A percentile compares a stretch with the other conserved stretches of the same genome.
These are phyloP conservation scores for Trichomonas gallinae DNA, from an alignment of 208 protist species.

Conservation along the genomic window DNA sequence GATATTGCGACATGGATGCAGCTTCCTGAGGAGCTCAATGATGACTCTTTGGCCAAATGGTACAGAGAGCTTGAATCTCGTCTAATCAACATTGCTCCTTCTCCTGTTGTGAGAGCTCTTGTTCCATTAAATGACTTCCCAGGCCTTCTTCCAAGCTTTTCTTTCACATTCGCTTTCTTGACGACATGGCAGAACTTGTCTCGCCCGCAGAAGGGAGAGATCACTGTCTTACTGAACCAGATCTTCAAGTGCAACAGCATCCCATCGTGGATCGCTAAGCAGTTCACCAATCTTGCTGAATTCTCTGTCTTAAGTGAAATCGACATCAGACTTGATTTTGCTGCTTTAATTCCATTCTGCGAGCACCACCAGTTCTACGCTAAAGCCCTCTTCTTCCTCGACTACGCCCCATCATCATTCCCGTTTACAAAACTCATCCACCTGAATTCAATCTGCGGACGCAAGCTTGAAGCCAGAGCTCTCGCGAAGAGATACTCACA, in stretches of 20 bases:
- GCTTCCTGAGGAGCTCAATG: background rate
- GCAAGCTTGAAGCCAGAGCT: background rate
- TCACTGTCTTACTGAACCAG: background rate
- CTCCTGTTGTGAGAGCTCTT: background rate
- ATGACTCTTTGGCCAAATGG: background rate
- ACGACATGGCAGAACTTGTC: background rate
- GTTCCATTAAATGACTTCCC: background rate
- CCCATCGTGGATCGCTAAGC: background rate
- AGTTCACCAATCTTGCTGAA: background rate
- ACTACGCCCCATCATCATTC: background rate
- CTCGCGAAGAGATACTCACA: background rate
- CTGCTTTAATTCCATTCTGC: background rate
- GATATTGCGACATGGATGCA: background rate
- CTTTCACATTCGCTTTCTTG: background rate
- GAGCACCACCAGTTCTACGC: background rate
- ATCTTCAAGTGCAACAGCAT: background rate
- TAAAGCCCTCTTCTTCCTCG: background rate
- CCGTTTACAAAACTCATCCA: background rate
- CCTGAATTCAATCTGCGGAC: background rate
- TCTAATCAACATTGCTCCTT: background rate
- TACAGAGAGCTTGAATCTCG: background rate
- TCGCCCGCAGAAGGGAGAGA: background rate
- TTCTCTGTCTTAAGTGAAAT: background rate
- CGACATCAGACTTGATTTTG: background rate
- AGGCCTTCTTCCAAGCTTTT: background rate